phyloP scores from a whole-genome alignment of 495 filamentous ascomycete species.

The Penicillium canariense region DNA sequence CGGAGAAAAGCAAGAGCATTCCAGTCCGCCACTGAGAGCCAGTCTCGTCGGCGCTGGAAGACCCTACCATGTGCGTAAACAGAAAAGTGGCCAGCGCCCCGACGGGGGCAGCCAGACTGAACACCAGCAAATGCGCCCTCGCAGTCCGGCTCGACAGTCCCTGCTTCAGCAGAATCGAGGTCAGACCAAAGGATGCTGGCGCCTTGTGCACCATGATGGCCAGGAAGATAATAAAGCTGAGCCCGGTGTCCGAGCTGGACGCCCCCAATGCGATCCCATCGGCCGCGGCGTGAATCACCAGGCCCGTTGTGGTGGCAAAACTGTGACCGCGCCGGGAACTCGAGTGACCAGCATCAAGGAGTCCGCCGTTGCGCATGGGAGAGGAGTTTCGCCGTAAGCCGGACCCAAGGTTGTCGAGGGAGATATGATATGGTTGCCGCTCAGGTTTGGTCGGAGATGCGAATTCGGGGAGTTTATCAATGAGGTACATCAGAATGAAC shows the following conservation, averaged over 20 bases:
- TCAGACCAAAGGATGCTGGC: slow-evolving; percentile 92
- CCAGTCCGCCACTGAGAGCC: slow-evolving; percentile 84
- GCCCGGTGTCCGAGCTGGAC: slow-evolving; percentile 66
- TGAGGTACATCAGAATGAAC: slow-evolving; percentile 95
- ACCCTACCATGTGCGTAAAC: slow-evolving; percentile 68
- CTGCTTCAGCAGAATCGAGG: slow-evolving; percentile 82
- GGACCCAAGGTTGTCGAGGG: slow-evolving; percentile 69
- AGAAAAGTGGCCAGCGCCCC: slow-evolving; percentile 84
- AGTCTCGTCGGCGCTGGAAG: slow-evolving; percentile 41
- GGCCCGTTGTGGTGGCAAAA: slow-evolving; percentile 78
- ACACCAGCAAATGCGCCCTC: slow-evolving; percentile 80
- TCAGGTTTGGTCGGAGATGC: slow-evolving; percentile 54
- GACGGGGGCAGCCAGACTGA: slow-evolving; percentile 85
- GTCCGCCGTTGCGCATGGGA: slow-evolving; percentile 39
- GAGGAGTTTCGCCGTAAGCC: slow-evolving; percentile 55
- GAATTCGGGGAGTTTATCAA: slow-evolving; percentile 82
- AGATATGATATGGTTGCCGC: slow-evolving; percentile 67
- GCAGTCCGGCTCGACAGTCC: slow-evolving; percentile 83
- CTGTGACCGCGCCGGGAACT: slow-evolving; percentile 37
- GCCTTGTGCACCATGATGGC: slow-evolving; percentile 98
- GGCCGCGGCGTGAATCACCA: slow-evolving; percentile 96
- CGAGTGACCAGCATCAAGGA: slow-evolving; percentile 32
- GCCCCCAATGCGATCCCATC: slow-evolving; percentile 96
- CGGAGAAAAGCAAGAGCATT: slow-evolving; percentile 86
- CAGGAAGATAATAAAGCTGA: slow-evolving; percentile 87